These are phyloP conservation scores for Peziza echinospora DNA, from an alignment of 495 filamentous ascomycete species.

Conservation along the genomic window DNA sequence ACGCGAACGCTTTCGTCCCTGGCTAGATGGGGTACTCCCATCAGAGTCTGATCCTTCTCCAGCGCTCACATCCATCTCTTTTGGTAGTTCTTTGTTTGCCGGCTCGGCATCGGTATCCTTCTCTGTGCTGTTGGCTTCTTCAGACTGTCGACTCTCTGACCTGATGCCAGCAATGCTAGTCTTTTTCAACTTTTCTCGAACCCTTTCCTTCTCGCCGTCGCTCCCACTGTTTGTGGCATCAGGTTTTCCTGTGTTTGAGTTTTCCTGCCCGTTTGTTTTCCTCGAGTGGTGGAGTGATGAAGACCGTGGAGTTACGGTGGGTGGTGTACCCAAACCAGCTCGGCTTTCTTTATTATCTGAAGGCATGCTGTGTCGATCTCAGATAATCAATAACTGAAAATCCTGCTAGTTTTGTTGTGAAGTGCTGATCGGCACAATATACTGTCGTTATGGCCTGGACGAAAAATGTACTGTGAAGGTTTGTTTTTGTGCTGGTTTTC, in stretches of 20 bases:
- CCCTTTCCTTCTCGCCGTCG: slow-evolving; percentile 18
- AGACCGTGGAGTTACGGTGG: neutral
- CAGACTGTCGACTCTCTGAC: slow-evolving; percentile 4
- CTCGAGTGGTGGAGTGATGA: neutral
- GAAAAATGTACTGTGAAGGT: too few species aligned
- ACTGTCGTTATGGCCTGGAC: too few species aligned
- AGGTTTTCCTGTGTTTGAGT: neutral
- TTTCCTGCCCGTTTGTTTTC: neutral
- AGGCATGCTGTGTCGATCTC: neutral
- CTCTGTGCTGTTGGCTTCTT: neutral
- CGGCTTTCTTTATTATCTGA: neutral
- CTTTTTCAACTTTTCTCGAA: slow-evolving; percentile 19
- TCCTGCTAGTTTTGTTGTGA: too few species aligned
- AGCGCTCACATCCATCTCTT: neutral
- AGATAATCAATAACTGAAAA: too few species aligned
- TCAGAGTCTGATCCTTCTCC: slow-evolving; percentile 1
- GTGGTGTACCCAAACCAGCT: neutral
- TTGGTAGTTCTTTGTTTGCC: neutral
- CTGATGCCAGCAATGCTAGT: slow-evolving; percentile 15
- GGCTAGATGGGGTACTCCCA: neutral
- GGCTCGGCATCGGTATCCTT: slow-evolving; percentile 3
- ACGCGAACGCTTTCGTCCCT: neutral
- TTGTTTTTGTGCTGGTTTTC: too few species aligned
- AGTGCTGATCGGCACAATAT: too few species aligned
- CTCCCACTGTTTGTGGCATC: neutral